Base-by-base conservation (phyloP, 2,329 filamentous ascomycete species). In the Alternaria postmessia region DNA sequence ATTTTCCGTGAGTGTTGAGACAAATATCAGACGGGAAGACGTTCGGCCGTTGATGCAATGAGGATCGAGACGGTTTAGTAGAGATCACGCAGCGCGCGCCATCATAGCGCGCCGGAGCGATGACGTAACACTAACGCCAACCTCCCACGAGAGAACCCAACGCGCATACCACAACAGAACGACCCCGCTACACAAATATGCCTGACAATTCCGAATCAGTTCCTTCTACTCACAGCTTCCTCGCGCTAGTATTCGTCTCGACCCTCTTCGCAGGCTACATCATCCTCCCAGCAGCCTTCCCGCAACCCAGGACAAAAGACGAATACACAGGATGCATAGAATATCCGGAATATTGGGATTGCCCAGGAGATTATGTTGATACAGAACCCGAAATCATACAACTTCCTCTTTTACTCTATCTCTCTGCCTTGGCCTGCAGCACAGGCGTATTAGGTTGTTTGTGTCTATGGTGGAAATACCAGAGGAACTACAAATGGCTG, bases 401-500 rank as follows among this genome's bases (percentile, higher is more conserved):
- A 18, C 79, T 81, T 56, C 69, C 80, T n/a, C 80, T 76, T 1
- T 70, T 84, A 8, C 72, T 85, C 20, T 82, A 79, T 28, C 69
- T 85, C 14, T 80, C 81, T 1, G 81, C 79, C 16, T 71, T 79
- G 8, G 80, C 81, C 30, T 82, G 84, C 57, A 75, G 74, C 7
- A 57, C 81, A 5, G 82, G 82, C 3, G 66, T 71, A 1, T 46
- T 76, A 1, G 81, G 82, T 4, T 81, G 83, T 67, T 51, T 78
- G 3, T 78, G 75, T 67, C 73, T 87, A n/a, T 83, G 79, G 61
- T 73, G 78, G 52, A 72, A 75, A 20, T 83, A 82, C 74, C 72
- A 80, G 39, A 67, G 71, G 16, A 86, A 87, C 63, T 86, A 86
- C 57, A 78, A 86, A 18, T 87, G 84, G 85, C 75, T 86, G 22